Conservation (phyloP, 176 grass and related monocot species). For the Pharus latifolius region DNA sequence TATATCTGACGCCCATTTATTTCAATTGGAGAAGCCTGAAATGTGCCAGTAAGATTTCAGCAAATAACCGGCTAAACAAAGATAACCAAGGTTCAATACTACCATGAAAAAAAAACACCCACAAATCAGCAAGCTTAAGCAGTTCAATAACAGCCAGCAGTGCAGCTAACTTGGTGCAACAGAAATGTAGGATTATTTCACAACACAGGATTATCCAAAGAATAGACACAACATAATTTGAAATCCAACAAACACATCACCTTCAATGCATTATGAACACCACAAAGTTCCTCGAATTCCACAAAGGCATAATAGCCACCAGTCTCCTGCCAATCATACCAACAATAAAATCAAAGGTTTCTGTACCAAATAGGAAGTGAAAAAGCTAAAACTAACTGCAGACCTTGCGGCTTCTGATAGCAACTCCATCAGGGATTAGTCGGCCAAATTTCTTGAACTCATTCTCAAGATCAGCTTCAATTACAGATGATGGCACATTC, state of each 20-base stretch:
- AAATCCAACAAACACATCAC: constrained; percentile 13
- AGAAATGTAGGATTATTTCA: background rate
- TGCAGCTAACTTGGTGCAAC: background rate
- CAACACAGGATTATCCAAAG: background rate
- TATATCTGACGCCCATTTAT: constrained; percentile 84
- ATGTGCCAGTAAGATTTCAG: background rate
- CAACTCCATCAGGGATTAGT: constrained; percentile 75
- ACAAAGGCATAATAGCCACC: constrained; percentile 84
- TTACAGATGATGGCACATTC: constrained; percentile 50
- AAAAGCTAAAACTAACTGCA: background rate
- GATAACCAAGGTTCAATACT: background rate
- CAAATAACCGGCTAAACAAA: background rate
- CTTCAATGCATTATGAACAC: constrained; percentile 63
- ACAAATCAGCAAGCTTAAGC: background rate
- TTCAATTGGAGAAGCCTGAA: constrained; percentile 67
- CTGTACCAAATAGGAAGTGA: background rate
- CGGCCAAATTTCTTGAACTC: constrained; percentile 83
- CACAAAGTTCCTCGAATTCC: constrained; percentile 69
- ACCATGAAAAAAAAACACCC: background rate
- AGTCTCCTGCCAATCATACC: constrained; percentile 48
- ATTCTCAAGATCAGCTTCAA: constrained; percentile 57
- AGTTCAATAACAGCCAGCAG: background rate
- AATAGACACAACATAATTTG: background rate
- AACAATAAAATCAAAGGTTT: background rate
- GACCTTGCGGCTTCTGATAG: constrained; percentile 90